A percentile compares a stretch with the other conserved stretches of the same genome.
Evolutionary conservation across 148 eudicot genomes (phyloP).

Genomic region (Fagopyrum esculentum): DNA sequence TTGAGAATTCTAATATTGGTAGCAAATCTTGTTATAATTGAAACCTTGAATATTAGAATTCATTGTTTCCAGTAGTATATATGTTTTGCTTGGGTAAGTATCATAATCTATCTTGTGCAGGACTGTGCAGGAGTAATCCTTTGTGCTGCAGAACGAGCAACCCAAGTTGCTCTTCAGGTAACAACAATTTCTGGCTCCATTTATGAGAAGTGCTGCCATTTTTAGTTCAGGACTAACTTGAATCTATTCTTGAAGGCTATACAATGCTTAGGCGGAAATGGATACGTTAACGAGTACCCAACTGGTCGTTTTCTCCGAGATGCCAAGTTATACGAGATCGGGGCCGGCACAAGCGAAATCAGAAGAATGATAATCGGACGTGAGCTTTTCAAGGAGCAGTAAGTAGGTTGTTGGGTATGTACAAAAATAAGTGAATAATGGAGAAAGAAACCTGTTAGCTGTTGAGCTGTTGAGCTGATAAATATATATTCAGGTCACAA

Average conservation of each 20-base stretch:
- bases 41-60: not conserved
- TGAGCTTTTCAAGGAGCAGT: conserved; percentile 70
- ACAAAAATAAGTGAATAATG: not conserved
- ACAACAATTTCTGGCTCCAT: not conserved
- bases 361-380: conserved; percentile 89
- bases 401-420: conserved; percentile 8
- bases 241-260: conserved; percentile 54
- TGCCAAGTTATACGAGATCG: conserved; percentile 93
- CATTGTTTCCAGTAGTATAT: not conserved
- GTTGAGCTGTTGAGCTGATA: no score
- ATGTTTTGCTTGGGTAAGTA: not conserved
- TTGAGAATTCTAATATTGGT: not conserved
- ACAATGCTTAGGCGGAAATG: conserved; percentile 95
- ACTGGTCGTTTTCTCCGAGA: conserved; percentile 95
- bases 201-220: not conserved
- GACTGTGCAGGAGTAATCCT: conserved; percentile 97
- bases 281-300: conserved; percentile 89
- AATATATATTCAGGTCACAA: not conserved
- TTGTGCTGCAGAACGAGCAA: conserved; percentile 92
- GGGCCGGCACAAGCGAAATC: conserved; percentile 97
- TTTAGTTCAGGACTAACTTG: not conserved
- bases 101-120: conserved; percentile 25
- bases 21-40: not conserved
- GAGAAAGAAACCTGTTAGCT: not conserved
- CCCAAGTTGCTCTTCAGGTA: conserved; percentile 99